phyloP scores from a whole-genome alignment of 345 rosid genomes.

The Salix koriyanagi region DNA sequence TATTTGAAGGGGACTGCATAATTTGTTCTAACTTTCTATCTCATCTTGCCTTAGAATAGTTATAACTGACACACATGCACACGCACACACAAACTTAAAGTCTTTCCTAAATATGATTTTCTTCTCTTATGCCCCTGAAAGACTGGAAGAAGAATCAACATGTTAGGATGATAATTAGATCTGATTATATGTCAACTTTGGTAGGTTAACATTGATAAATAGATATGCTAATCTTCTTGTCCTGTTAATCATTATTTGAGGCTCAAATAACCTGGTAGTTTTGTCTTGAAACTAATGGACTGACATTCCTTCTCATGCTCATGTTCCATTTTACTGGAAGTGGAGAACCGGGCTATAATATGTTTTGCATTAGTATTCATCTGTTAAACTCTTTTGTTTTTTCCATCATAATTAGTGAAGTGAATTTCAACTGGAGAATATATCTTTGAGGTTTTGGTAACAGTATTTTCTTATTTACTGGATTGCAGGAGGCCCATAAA shows the following conservation, averaged over 20 bases:
- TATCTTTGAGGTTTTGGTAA: not conserved
- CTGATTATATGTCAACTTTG: no score
- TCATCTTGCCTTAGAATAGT: not conserved
- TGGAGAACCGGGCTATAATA: not conserved
- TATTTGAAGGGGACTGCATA: not conserved
- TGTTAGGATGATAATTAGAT: not conserved
- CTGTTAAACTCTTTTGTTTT: not conserved
- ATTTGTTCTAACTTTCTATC: not conserved
- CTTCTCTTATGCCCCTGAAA: not conserved
- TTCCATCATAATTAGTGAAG: not conserved
- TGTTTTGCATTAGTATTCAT: not conserved
- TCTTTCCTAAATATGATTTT: not conserved
- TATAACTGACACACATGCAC: not conserved
- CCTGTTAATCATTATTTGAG: no score
- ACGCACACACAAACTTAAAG: not conserved
- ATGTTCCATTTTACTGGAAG: not conserved
- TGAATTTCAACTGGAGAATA: not conserved
- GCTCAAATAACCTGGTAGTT: no score
- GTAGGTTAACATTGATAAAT: no score
- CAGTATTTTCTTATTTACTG: slow-evolving; percentile 6
- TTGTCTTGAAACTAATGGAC: no score
- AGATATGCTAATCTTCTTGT: no score
- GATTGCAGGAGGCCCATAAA: slow-evolving; percentile 84
- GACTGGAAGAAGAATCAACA: not conserved
- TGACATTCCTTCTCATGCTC: no score